These are phyloP conservation scores for Pichia pseudocactophila DNA, from an alignment of 805 yeast genomes.

Conservation along the genomic window DNA sequence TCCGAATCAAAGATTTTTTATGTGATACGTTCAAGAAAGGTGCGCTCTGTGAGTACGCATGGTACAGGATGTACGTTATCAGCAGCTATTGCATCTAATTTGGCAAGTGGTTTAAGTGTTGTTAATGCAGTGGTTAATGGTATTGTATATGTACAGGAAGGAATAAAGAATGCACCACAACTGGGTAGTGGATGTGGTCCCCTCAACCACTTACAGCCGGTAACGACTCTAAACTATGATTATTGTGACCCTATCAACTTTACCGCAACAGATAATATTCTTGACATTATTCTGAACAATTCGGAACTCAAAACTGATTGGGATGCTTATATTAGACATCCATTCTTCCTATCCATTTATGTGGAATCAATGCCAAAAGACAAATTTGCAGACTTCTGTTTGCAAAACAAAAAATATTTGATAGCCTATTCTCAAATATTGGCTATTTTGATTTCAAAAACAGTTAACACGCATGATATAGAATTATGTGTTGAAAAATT, in stretches of 20 bases:
- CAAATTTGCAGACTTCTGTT: constrained; percentile 37
- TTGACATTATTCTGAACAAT: constrained; percentile 46
- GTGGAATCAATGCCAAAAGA: constrained; percentile 38
- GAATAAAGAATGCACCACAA: constrained; percentile 39
- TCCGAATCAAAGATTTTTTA: neutral
- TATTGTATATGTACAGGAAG: constrained; percentile 59
- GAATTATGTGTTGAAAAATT: constrained; percentile 44
- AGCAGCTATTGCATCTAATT: constrained; percentile 67
- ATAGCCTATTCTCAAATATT: constrained; percentile 61
- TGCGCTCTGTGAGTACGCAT: constrained; percentile 44
- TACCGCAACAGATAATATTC: constrained; percentile 23
- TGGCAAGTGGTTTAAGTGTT: constrained; percentile 47
- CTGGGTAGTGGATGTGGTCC: constrained; percentile 47
- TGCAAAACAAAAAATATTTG: constrained; percentile 64
- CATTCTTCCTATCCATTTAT: constrained; percentile 49
- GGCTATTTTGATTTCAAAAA: constrained; percentile 51
- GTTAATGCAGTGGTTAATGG: constrained; percentile 44
- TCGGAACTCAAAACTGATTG: constrained; percentile 47
- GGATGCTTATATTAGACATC: constrained; percentile 52
- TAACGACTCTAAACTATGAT: constrained; percentile 10
- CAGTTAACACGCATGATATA: constrained; percentile 45
- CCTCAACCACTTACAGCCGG: constrained; percentile 46
- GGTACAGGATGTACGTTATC: constrained; percentile 91
- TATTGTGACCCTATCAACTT: constrained; percentile 1
- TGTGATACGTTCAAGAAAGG: constrained; percentile 6